A percentile compares a stretch with the other conserved stretches of the same genome.
Evolutionary conservation across 257 asterid species (phyloP).

Genomic region (Nicotiana tomentosiformis): DNA sequence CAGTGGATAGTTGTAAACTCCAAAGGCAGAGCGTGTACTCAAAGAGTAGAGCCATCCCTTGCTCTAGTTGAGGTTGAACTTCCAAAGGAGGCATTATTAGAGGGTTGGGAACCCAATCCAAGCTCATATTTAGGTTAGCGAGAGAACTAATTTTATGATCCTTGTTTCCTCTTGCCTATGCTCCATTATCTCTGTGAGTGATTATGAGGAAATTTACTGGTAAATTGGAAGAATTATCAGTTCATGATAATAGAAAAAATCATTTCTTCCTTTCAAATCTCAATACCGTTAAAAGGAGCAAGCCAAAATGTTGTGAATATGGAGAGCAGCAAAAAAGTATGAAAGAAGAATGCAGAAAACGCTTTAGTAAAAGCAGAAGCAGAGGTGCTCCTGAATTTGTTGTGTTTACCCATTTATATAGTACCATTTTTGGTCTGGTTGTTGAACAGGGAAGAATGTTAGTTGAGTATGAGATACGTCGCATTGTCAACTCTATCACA

Average conservation of each 20-base stretch:
- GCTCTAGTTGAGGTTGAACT: slow-evolving; percentile 22
- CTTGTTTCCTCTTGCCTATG: not conserved
- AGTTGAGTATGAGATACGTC: not conserved
- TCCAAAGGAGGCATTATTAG: slow-evolving; percentile 22
- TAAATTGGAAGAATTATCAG: not conserved
- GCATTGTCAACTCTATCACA: not conserved
- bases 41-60: slow-evolving; percentile 28
- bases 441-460: not conserved
- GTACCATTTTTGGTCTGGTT: not conserved
- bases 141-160: not conserved
- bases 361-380: not conserved
- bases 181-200: not conserved
- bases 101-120: slow-evolving; percentile 20
- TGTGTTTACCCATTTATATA: not conserved
- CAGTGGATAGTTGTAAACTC: slow-evolving; percentile 29
- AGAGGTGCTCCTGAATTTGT: not conserved
- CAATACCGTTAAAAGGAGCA: not conserved
- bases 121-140: slow-evolving; percentile 18
- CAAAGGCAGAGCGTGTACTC: slow-evolving; percentile 25
- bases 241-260: not conserved
- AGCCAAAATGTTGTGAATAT: not conserved
- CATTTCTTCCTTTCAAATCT: not conserved
- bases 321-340: not conserved
- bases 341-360: not conserved
- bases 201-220: not conserved